Percentiles rank a stretch among this genome's conserved stretches.
phyloP scores from a whole-genome alignment of 225 moss, liverwort and hornwort species.

The Pleurozium schreberi region DNA sequence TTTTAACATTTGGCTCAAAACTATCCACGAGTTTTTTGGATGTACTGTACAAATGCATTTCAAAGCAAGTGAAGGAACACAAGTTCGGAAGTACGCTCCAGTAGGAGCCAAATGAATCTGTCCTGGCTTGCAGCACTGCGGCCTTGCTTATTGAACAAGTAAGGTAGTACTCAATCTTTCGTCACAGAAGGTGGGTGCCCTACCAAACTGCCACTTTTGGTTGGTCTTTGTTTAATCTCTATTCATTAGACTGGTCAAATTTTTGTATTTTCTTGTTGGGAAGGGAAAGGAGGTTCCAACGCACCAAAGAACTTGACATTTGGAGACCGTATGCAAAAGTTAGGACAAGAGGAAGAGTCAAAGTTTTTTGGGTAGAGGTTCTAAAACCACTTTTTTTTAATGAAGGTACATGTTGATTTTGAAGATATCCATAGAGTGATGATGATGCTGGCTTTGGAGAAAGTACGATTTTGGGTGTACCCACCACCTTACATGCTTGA shows the following conservation, averaged over 20 bases:
- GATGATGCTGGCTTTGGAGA: too few species aligned
- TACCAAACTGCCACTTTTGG: background rate
- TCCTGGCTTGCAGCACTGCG: background rate
- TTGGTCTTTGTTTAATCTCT: background rate
- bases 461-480: too few species aligned
- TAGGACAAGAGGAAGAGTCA: background rate
- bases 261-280: background rate
- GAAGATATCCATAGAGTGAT: background rate
- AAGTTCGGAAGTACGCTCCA: background rate
- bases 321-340: background rate
- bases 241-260: background rate
- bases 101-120: background rate
- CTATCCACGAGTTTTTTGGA: too few species aligned
- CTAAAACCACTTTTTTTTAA: background rate
- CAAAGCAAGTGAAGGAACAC: background rate
- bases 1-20: too few species aligned
- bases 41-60: background rate
- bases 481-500: background rate
- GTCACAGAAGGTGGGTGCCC: background rate
- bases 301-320: background rate
- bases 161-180: background rate
- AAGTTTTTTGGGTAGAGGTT: background rate
- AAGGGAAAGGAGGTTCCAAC: background rate
- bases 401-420: background rate
- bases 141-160: background rate